Evolutionary conservation across 306 rosid genomes (phyloP), one percentile per base, ranked within the genome.

Genomic region (Rosa multiflora): DNA sequence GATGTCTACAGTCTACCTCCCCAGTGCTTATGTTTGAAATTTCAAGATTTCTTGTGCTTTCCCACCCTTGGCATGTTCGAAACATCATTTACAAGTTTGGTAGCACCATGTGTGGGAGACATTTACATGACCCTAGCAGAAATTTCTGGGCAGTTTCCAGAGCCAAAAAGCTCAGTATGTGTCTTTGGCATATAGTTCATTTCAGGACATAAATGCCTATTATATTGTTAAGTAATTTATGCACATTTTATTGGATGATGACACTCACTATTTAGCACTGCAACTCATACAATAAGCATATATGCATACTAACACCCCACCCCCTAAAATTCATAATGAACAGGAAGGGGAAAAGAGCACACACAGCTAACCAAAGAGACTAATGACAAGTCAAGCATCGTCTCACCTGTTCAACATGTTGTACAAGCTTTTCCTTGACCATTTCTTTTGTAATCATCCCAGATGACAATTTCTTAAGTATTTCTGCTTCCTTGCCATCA

Each of bases 391-490:
- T 47, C 46, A 53, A 35, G 48, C 75, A 84, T 62, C 56, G n/a
- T 32, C 82, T 73, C 80, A 94, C 99, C 94, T 94, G 93, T 76
- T 89, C 95, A 83, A 94, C 97, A 86, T 94, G 93, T 79, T 92
- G 89, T 58, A 96, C 88, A 61, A 94, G 97, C 83, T 91, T 91
- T 84, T 91, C 97, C 78, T 70, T 81, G 70, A 91, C 79, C 18
- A 86, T 91, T 81, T 91, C 95, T 85, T 89, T 94, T 23, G 97
- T 94, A 77, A 94, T 76, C 76, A 82, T 58, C 40, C 84, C 86
- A 44, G 84, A 89, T 20, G 93, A 87, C 62, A 92, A 86, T 82
- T 94, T 85, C 72, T 66, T 77, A n/a, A 92, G 87, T 35, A 91
- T 64, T 59, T 94, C 97, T 58, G 68, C 86, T 74, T 86, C 91